phyloP scores from a whole-genome alignment of 495 filamentous ascomycete genomes.

The Tuber umbilicatum region DNA sequence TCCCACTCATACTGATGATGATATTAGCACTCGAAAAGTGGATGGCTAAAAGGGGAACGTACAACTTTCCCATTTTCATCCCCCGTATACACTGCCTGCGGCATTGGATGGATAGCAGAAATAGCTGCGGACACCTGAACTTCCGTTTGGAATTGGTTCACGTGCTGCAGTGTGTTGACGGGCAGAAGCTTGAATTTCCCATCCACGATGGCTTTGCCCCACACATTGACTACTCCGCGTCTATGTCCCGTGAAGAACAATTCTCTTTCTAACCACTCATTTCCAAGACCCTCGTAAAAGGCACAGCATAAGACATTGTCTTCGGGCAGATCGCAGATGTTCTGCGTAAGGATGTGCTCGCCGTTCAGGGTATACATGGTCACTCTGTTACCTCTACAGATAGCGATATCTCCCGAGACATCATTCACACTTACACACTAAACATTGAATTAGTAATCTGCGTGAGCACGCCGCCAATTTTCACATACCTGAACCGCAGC shows the following conservation, averaged over 20 bases:
- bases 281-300: slow-evolving; percentile 86
- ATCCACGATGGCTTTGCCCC: slow-evolving; percentile 49
- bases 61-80: slow-evolving; percentile 83
- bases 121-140: slow-evolving; percentile 74
- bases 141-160: slow-evolving; percentile 67
- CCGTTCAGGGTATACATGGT: slow-evolving; percentile 87
- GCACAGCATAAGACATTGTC: slow-evolving; percentile 72
- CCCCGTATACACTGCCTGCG: slow-evolving; percentile 80
- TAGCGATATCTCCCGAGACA: slow-evolving; percentile 75
- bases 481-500: slow-evolving; percentile 50
- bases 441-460: slow-evolving; percentile 20
- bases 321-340: slow-evolving; percentile 63
- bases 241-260: slow-evolving; percentile 84
- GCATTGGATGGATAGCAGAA: slow-evolving; percentile 77
- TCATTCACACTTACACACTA: slow-evolving; percentile 78
- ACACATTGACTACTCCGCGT: slow-evolving; percentile 74
- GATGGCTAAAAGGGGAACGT: slow-evolving; percentile 38
- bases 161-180: slow-evolving; percentile 73
- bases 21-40: slow-evolving; percentile 15
- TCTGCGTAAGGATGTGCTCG: slow-evolving; percentile 68
- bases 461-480: neutral
- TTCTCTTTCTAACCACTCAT: slow-evolving; percentile 85
- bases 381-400: slow-evolving; percentile 68
- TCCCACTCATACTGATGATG: slow-evolving; percentile 39
- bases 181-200: slow-evolving; percentile 51